These are phyloP conservation scores for Tilletia walkeri DNA, from an alignment of 1,284 basidiomycete species.

Conservation along the genomic window DNA sequence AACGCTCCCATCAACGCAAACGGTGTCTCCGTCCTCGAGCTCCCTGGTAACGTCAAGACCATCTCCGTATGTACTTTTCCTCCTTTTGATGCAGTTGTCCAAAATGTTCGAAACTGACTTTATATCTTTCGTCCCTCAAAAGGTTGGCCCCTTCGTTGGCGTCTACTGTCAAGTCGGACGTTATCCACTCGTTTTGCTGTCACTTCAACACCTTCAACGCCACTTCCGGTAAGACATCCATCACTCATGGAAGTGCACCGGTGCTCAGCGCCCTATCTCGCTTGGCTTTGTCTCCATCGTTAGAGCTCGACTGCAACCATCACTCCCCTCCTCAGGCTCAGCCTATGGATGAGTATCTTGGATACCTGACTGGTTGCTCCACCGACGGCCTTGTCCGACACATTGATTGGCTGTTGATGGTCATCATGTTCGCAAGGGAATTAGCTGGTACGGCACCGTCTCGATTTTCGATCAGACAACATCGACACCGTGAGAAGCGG, in stretches of 20 bases:
- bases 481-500: too few species aligned
- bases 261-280: background rate
- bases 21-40: constrained; percentile 15
- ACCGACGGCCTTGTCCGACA: too few species aligned
- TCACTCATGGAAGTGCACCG: background rate
- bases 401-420: too few species aligned
- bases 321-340: background rate
- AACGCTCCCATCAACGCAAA: constrained; percentile 7
- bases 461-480: too few species aligned
- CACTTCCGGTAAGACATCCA: background rate
- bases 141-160: constrained; percentile 1
- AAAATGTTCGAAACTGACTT: too few species aligned
- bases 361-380: too few species aligned
- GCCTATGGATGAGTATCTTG: too few species aligned
- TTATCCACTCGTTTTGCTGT: constrained; percentile 5
- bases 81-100: too few species aligned
- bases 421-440: too few species aligned
- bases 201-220: constrained; percentile 8
- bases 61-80: background rate
- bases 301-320: background rate
- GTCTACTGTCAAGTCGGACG: background rate
- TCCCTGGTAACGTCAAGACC: background rate
- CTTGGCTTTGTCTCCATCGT: background rate
- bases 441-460: too few species aligned
- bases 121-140: too few species aligned